phyloP scores from a whole-genome alignment of 495 filamentous ascomycete genomes.

The Lentithecium fluviatile region DNA sequence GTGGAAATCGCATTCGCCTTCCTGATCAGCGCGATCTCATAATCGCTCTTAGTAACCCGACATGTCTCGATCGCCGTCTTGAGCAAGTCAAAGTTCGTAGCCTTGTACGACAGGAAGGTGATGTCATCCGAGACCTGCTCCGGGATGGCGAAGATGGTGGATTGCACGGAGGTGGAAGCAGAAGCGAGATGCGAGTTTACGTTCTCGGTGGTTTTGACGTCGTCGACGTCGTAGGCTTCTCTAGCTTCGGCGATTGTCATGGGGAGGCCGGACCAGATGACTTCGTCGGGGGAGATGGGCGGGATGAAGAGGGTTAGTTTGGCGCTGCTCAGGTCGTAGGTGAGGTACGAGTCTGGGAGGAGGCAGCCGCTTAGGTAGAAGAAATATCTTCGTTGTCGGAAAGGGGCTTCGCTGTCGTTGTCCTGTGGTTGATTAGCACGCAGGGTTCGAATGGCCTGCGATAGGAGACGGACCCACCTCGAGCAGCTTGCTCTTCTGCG shows the following conservation, averaged over 20 bases:
- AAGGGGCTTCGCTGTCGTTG: constrained; percentile 29
- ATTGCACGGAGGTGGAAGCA: constrained; percentile 47
- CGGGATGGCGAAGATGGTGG: constrained; percentile 66
- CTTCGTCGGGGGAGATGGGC: constrained; percentile 77
- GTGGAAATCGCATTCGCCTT: constrained; percentile 80
- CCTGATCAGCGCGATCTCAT: constrained; percentile 77
- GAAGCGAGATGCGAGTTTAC: constrained; percentile 63
- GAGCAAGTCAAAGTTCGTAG: constrained; percentile 60
- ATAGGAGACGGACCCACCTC: constrained; percentile 31
- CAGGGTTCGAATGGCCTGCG: no score
- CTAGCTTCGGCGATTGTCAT: constrained; percentile 70
- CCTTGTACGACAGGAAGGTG: constrained; percentile 62
- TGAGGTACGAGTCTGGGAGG: constrained; percentile 75
- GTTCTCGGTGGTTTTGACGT: constrained; percentile 65
- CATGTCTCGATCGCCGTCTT: constrained; percentile 74
- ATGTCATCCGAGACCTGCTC: constrained; percentile 65
- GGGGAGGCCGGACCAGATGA: constrained; percentile 96
- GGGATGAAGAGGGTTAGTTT: constrained; percentile 90
- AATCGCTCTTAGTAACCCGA: constrained; percentile 78
- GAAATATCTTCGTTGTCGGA: constrained; percentile 81
- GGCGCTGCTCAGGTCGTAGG: constrained; percentile 71
- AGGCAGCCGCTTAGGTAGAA: constrained; percentile 91
- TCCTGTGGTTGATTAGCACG: constrained; percentile 12
- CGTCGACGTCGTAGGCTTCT: constrained; percentile 78
- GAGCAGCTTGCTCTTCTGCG: constrained; percentile 60